phyloP scores from a whole-genome alignment of 495 filamentous ascomycete genomes.

The Aspergillus campestris region DNA sequence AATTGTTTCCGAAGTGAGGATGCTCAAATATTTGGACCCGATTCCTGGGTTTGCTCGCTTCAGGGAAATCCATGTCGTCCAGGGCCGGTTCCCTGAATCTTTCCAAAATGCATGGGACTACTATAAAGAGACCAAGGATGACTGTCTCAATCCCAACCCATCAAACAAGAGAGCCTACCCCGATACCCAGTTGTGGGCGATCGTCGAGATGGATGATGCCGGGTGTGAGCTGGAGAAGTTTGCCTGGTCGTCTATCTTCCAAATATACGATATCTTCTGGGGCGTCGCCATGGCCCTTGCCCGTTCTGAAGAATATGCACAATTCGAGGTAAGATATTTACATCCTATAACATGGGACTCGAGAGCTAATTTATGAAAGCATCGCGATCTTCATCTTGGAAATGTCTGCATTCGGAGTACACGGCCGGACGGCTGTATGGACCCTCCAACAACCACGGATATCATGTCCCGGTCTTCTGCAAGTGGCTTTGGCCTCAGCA shows the following conservation, averaged over 20 bases:
- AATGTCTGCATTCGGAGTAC: conserved; percentile 67
- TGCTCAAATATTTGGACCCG: conserved; percentile 66
- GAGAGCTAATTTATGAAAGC: conserved; percentile 28
- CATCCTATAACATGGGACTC: background rate
- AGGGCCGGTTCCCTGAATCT: conserved; percentile 54
- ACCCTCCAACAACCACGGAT: conserved; percentile 25
- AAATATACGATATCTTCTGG: conserved; percentile 83
- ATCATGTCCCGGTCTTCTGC: conserved; percentile 19
- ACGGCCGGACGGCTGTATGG: conserved; percentile 25
- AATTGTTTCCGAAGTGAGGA: conserved; percentile 59
- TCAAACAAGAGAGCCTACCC: conserved; percentile 49
- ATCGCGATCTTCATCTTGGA: conserved; percentile 81
- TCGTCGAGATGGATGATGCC: conserved; percentile 83
- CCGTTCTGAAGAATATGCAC: conserved; percentile 59
- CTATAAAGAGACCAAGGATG: conserved; percentile 49
- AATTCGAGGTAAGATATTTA: conserved; percentile 56
- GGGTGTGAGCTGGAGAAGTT: conserved; percentile 66
- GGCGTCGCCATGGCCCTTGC: conserved; percentile 68
- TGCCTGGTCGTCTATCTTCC: conserved; percentile 42
- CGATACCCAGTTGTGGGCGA: conserved; percentile 64
- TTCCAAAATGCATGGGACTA: conserved; percentile 62
- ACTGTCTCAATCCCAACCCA: conserved; percentile 58
- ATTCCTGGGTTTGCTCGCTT: conserved; percentile 92
- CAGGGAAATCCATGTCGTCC: conserved; percentile 64
- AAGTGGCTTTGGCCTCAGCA: conserved; percentile 56